These are phyloP conservation scores for Penicillium sp. DNA, from an alignment of 2,329 filamentous ascomycete genomes.

Conservation along the genomic window DNA sequence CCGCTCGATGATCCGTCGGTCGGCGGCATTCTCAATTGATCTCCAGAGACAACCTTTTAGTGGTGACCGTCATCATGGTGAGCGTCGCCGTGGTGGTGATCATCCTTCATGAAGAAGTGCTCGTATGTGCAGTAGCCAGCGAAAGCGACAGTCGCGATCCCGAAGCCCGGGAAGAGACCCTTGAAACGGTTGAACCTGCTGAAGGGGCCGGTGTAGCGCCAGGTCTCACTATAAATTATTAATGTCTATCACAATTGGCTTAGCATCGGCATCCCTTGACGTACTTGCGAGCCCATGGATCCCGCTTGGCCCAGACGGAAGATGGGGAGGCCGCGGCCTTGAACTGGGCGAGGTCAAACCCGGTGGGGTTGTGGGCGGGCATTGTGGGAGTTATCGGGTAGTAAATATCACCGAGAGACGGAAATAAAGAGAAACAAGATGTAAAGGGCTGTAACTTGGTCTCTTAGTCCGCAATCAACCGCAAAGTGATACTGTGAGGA, in stretches of 20 bases:
- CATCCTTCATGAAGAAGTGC: slow-evolving; percentile 76
- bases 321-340: slow-evolving; percentile 65
- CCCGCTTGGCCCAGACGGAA: slow-evolving; percentile 50
- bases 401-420: slow-evolving; percentile 16
- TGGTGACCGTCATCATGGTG: slow-evolving; percentile 58
- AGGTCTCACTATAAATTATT: slow-evolving; percentile 69
- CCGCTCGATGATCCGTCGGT: slow-evolving; percentile 16
- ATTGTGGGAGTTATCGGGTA: slow-evolving; percentile 39
- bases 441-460: slow-evolving; percentile 2
- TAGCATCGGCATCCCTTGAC: slow-evolving; percentile 19
- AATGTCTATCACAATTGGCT: slow-evolving; percentile 19
- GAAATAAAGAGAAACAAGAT: slow-evolving; percentile 3
- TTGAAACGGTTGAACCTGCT: slow-evolving; percentile 86
- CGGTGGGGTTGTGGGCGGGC: slow-evolving; percentile 69
- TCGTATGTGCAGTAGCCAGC: slow-evolving; percentile 86
- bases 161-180: slow-evolving; percentile 81
- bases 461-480: slow-evolving; percentile 11
- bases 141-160: slow-evolving; percentile 89
- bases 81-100: slow-evolving; percentile 51
- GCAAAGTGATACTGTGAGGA: slow-evolving; percentile 9
- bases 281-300: slow-evolving; percentile 64
- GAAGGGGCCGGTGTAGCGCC: slow-evolving; percentile 90
- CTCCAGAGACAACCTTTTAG: slow-evolving; percentile 36
- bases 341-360: slow-evolving; percentile 84
- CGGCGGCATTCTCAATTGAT: slow-evolving; percentile 14